phyloP scores from a whole-genome alignment of 2,329 filamentous ascomycete species.

The Ceratocystiopsis sp. region DNA sequence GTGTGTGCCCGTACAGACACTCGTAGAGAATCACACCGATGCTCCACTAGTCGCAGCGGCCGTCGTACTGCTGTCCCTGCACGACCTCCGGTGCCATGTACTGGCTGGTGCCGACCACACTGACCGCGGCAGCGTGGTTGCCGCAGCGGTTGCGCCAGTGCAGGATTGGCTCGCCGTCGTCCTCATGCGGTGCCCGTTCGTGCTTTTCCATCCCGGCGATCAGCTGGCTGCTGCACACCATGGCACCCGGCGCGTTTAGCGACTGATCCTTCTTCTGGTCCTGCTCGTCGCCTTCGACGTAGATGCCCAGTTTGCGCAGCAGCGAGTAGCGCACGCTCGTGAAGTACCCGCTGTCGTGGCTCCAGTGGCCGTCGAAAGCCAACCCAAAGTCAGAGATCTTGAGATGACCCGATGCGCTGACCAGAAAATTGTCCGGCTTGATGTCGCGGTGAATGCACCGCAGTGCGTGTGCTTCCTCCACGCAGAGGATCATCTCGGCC shows the following conservation, averaged over 20 bases:
- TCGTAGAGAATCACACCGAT: constrained; percentile 89
- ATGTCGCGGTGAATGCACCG: constrained; percentile 89
- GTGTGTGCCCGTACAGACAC: constrained; percentile 82
- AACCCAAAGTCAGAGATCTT: constrained; percentile 96
- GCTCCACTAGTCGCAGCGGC: constrained; percentile 93
- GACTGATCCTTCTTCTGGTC: constrained; percentile 30
- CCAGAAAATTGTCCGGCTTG: constrained; percentile 94
- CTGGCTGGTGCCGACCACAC: constrained; percentile 86
- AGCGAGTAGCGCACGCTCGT: constrained; percentile 67
- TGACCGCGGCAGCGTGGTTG: constrained; percentile 58
- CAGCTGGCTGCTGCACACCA: constrained; percentile 22
- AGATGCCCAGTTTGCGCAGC: constrained; percentile 57
- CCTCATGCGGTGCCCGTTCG: constrained; percentile 15
- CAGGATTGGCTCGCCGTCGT: constrained; percentile 34
- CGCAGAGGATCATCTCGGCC: constrained; percentile 88
- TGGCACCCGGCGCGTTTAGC: not conserved
- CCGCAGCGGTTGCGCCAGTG: constrained; percentile 53
- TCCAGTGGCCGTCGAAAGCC: constrained; percentile 90
- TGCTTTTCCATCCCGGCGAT: constrained; percentile 21
- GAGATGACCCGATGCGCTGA: constrained; percentile 72
- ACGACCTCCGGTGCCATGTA: constrained; percentile 98
- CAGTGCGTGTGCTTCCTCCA: constrained; percentile 80
- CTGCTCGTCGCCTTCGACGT: constrained; percentile 54
- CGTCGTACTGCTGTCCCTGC: constrained; percentile 67
- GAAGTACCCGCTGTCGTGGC: constrained; percentile 76